phyloP scores from a whole-genome alignment of 768 basidiomycete genomes.

The Gelatoporia subvermispora region DNA sequence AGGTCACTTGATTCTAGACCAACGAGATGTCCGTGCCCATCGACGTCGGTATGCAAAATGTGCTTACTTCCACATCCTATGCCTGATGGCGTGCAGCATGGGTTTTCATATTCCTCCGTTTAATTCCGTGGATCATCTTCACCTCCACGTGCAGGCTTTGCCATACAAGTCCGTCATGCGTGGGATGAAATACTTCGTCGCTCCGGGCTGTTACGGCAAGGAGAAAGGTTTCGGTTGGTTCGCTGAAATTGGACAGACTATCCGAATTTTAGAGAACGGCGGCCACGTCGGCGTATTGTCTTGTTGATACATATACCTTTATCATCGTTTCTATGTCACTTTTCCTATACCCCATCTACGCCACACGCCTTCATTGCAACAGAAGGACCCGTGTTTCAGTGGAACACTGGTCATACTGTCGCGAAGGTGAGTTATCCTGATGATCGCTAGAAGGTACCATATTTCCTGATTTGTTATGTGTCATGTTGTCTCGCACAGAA shows the following conservation, averaged over 20 bases:
- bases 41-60: slow-evolving; percentile 40
- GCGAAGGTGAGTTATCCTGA: no score
- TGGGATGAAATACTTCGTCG: slow-evolving; percentile 45
- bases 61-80: neutral
- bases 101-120: slow-evolving; percentile 84
- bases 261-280: slow-evolving; percentile 53
- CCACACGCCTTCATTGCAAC: no score
- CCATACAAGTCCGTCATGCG: slow-evolving; percentile 48
- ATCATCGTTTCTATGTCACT: no score
- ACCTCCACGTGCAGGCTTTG: slow-evolving; percentile 67
- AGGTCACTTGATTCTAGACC: slow-evolving; percentile 50
- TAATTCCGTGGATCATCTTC: slow-evolving; percentile 66
- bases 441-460: no score
- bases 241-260: slow-evolving; percentile 53
- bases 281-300: slow-evolving; percentile 47
- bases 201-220: slow-evolving; percentile 27
- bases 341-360: no score
- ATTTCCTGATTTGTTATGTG: no score
- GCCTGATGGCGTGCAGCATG: slow-evolving; percentile 38
- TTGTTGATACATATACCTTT: no score
- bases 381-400: no score
- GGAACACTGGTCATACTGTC: no score
- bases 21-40: slow-evolving; percentile 33
- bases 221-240: slow-evolving; percentile 76
- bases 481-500: no score